Conservation (phyloP, 2,329 filamentous ascomycete genomes). For the Epichloe coenophiala region DNA sequence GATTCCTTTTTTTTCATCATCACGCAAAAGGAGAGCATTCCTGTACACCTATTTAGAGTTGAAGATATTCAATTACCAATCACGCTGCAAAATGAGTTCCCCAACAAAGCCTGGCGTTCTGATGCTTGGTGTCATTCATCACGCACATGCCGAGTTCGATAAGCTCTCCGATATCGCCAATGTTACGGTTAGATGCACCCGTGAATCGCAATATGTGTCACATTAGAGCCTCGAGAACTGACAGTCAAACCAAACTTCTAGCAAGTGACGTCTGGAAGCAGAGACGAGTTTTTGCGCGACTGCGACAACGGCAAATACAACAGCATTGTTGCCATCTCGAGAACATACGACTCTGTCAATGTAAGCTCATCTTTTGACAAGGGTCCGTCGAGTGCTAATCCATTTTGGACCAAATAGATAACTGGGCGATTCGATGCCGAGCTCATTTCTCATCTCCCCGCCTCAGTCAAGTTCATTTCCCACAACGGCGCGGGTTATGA, state of each 20-base stretch:
- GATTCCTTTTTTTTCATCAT: too few relatives aligned
- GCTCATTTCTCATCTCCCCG: constrained; percentile 33
- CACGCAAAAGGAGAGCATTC: too few relatives aligned
- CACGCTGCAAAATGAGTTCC: not conserved
- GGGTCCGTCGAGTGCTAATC: not conserved
- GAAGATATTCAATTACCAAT: too few relatives aligned
- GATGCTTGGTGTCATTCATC: constrained; percentile 10
- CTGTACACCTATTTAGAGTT: too few relatives aligned
- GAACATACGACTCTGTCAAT: constrained; percentile 30
- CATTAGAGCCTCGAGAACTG: not conserved
- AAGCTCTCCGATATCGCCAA: constrained; percentile 8
- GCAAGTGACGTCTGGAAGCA: constrained; percentile 7
- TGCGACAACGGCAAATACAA: constrained; percentile 43
- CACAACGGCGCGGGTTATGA: constrained; percentile 47
- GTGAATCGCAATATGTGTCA: not conserved
- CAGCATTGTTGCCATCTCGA: constrained; percentile 42
- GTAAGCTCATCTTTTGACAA: not conserved
- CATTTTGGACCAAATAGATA: constrained; percentile 16
- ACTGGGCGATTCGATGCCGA: constrained; percentile 52
- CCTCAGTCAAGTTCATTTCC: constrained; percentile 27
- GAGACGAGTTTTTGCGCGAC: constrained; percentile 23
- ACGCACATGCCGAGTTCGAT: constrained; percentile 9
- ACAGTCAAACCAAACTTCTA: not conserved
- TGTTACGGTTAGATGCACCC: constrained; percentile 5
- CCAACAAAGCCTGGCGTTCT: constrained; percentile 6